phyloP scores from a whole-genome alignment of 2,329 filamentous ascomycete genomes.

The Sporothrix luriei region DNA sequence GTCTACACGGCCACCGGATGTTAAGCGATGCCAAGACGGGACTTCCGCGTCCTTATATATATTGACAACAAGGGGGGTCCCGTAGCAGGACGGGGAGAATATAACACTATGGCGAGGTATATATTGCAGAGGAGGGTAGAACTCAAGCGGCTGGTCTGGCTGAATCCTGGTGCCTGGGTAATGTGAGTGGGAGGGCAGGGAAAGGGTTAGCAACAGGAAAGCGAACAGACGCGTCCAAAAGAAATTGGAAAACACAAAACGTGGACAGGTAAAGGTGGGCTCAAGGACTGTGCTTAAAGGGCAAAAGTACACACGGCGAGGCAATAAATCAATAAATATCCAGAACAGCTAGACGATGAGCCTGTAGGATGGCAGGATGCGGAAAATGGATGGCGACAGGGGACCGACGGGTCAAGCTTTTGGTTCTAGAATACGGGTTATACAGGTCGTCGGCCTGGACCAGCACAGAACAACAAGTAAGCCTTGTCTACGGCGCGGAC shows the following conservation, averaged over 20 bases:
- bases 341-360: too few species aligned
- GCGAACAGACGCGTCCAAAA: neutral
- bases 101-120: too few species aligned
- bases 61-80: neutral
- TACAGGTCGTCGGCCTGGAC: neutral
- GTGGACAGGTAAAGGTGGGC: neutral
- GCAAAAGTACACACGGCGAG: neutral
- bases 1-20: neutral
- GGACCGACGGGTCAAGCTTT: neutral
- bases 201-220: neutral
- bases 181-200: too few species aligned
- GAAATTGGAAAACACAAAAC: neutral
- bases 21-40: neutral
- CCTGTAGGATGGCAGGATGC: neutral
- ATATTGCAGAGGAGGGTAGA: too few species aligned
- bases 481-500: neutral
- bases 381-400: neutral
- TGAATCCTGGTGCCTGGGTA: too few species aligned
- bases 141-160: too few species aligned
- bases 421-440: neutral
- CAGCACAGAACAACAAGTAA: neutral
- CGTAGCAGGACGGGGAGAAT: too few species aligned
- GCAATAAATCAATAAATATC: neutral
- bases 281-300: neutral
- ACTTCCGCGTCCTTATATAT: neutral